Percentiles rank a stretch among this genome's conserved stretches.
Evolutionary conservation across 2,329 filamentous ascomycete species (phyloP).

Genomic region (Fusarium algeriense): DNA sequence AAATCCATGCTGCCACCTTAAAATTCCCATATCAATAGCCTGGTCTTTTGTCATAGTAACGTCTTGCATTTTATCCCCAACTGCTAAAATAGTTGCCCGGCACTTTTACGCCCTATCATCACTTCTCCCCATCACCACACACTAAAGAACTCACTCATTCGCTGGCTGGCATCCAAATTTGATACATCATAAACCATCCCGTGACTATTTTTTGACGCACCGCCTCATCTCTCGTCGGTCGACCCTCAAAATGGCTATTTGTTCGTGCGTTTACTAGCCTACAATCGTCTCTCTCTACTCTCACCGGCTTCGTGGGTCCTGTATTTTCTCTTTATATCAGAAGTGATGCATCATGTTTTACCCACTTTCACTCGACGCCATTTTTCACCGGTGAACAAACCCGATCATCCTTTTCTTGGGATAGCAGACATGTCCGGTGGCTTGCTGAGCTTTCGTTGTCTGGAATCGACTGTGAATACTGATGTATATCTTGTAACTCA

Average conservation of each 20-base stretch:
- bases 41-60: not conserved
- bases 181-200: conserved; percentile 37
- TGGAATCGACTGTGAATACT: not conserved
- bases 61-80: not conserved
- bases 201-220: conserved; percentile 28
- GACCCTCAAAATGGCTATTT: not conserved
- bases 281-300: not conserved
- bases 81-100: not conserved
- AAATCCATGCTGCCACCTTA: not conserved
- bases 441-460: not conserved
- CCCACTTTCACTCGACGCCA: conserved; percentile 4
- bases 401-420: not conserved
- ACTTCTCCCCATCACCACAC: not conserved
- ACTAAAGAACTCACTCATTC: not conserved
- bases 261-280: not conserved
- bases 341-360: conserved; percentile 36
- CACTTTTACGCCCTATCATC: not conserved
- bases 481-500: not conserved
- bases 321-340: conserved; percentile 8
- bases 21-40: not conserved
- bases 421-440: conserved; percentile 10
- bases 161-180: conserved; percentile 21
- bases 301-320: conserved; percentile 24
- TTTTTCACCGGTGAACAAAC: conserved; percentile 16
- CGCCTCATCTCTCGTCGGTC: conserved; percentile 17